Conservation (phyloP, 2,329 filamentous ascomycete species). For the Colletotrichum liaoningense region DNA sequence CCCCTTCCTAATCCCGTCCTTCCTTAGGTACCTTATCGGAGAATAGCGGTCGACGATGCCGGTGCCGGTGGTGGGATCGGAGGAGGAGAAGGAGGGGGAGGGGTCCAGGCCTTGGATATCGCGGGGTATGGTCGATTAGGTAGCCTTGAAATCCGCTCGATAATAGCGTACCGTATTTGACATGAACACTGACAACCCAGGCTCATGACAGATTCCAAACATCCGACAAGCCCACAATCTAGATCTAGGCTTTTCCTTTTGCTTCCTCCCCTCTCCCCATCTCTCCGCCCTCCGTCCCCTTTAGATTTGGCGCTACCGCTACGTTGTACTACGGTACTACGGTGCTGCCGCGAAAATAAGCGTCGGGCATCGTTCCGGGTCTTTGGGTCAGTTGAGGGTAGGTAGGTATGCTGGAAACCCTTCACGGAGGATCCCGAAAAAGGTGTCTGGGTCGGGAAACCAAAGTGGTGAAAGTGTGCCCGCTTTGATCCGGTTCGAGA, state of each 20-base stretch:
- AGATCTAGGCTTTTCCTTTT: not conserved
- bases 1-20: not conserved
- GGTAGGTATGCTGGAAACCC: not conserved
- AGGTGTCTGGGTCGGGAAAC: not conserved
- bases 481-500: too few species aligned
- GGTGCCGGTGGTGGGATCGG: slow-evolving; percentile 1
- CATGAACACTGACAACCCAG: not conserved
- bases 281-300: not conserved
- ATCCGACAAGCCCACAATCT: not conserved
- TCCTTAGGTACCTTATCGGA: not conserved
- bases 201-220: too few species aligned
- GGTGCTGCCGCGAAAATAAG: not conserved
- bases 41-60: slow-evolving; percentile 8
- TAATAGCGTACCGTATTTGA: not conserved
- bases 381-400: not conserved
- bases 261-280: too few species aligned
- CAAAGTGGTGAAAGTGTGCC: too few species aligned
- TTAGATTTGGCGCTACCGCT: not conserved
- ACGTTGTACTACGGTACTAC: not conserved
- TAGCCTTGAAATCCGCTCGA: not conserved
- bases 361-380: not conserved
- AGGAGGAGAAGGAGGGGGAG: too few species aligned
- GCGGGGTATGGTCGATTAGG: not conserved
- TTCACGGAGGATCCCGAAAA: not conserved
- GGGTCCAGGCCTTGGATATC: not conserved